Evolutionary conservation across 345 rosid genomes (phyloP), one percentile per base, ranked within the genome.

Genomic region (Sisymbrium altissimum): DNA sequence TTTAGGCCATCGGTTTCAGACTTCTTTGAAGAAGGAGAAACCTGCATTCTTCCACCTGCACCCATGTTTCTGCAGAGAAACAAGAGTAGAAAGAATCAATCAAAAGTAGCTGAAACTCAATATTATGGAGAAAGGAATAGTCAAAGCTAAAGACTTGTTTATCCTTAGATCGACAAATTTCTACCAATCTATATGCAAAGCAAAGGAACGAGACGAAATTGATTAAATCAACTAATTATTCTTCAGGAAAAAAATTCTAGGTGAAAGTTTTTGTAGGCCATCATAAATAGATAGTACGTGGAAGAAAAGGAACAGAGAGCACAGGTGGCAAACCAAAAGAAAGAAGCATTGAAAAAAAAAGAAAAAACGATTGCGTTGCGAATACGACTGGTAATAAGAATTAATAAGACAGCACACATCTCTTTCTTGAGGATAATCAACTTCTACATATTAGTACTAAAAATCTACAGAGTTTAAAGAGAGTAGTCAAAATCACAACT

Each of bases 11-110:
- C 76, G 53, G 55, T 32, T 57, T 73, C 84, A 1, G 75, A 58
- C 66, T 80, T 81, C 81, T 78, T 86, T 13, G 67, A 27, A 7
- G 78, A 62, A 50, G 88, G 50, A 54, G 79, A 80, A 46, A 72
- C 84, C 2, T 81, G 68, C 94, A 86, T 87, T 68, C 92, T 72
- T 58, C 96, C 95, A 65, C 96, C 97, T 14, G 88, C 94, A 78
- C 91, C 98, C 98, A 89, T 91, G 78, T 65, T 81, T 77, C 79
- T 68, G 65, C 27, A 71, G 15, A 64, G 17, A 25, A 57, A 12
- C 14, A 69, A 61, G 1, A 62, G n/a, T 17, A 55, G n/a, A n/a
- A 39, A 32, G 0, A 12, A 59, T 56, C 40, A 56, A 5, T 6
- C 29, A 13, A 48, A 41, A 57, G 25, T 23, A 71, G 68, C 85